Base-by-base conservation (phyloP, 768 basidiomycete genomes). In the Lentinus tigrinus region DNA sequence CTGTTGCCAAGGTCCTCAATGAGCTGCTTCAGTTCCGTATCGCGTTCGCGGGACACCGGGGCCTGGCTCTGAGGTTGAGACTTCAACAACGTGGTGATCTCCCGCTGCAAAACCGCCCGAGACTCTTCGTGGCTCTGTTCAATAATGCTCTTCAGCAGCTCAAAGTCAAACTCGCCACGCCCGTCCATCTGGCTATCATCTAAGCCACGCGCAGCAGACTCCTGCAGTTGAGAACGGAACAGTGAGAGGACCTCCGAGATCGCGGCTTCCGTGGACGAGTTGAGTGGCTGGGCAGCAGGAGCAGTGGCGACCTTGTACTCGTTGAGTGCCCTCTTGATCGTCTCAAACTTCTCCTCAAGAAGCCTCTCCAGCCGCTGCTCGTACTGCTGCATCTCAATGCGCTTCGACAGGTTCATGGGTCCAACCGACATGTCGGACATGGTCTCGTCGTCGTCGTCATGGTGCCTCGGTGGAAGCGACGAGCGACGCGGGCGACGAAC, bases 81-180 rank as follows among this genome's bases (percentile, higher is more conserved):
- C 74, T 78, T 76, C 49, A 81, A 59, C 19, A 85, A 66, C 26
- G 78, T 75, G 19, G 74, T 75, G n/a, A 91, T 70, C 63, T 91
- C 88, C 10, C 73, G 79, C 67, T 83, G 83, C 54, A 94, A 68
- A 14, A 79, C 65, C 2, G 77, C 73, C 1, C 85, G 72, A n/a
- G 85, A 71, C 57, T 89, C 83, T 38, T 80, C 76, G 36, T 90
- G 85, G 13, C 84, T 82, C 63, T 88, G 81, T 61, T 89, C 83
- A 21, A 93, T 75, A 37, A 85, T 75, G 58, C 84, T 84, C 65
- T 81, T 87, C 67, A 93, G 79, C 60, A 90, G 74, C 66, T 91
- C 87, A 68, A 91, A 84, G 72, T 93, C 91, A 24, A 91, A 72
- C 62, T 93, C 90, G 19, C 87, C 89, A 28, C 84, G 82, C 23